These are phyloP conservation scores for Tausonia pullulans DNA, from an alignment of 1,284 basidiomycete species.

Conservation along the genomic window DNA sequence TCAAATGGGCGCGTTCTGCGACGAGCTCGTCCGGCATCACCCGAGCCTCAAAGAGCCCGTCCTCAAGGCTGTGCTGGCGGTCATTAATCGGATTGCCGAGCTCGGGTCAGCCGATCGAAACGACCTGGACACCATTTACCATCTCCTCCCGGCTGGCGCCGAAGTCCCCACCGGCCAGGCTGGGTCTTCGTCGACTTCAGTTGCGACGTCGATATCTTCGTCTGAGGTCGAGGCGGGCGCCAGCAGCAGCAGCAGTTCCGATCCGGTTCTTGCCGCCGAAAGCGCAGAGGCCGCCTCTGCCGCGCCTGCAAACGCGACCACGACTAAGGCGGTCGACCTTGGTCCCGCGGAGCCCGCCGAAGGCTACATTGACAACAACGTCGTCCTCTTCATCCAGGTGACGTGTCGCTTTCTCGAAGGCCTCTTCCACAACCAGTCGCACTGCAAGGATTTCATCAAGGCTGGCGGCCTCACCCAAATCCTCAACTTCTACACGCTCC, in stretches of 20 bases:
- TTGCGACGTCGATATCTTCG: too few species aligned
- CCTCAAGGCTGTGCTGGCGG: slow-evolving; percentile 59
- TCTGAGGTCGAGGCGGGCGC: too few species aligned
- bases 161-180: background rate
- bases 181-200: background rate
- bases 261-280: too few species aligned
- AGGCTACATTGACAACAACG: slow-evolving; percentile 45
- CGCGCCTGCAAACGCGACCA: background rate
- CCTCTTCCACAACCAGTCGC: slow-evolving; percentile 73
- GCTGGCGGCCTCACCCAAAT: slow-evolving; percentile 65
- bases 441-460: slow-evolving; percentile 83
- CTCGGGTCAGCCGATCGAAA: slow-evolving; percentile 40
- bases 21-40: slow-evolving; percentile 94
- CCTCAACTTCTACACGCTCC: slow-evolving; percentile 64
- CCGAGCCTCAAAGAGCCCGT: slow-evolving; percentile 71
- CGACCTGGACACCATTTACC: slow-evolving; percentile 14
- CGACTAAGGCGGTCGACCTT: background rate
- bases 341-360: background rate
- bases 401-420: slow-evolving; percentile 65
- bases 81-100: slow-evolving; percentile 60
- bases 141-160: slow-evolving; percentile 7
- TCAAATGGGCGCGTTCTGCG: slow-evolving; percentile 75
- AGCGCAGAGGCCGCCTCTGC: background rate
- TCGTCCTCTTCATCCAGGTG: slow-evolving; percentile 45
- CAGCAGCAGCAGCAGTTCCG: too few species aligned